Evolutionary conservation across 495 filamentous ascomycete genomes (phyloP), one percentile per base, ranked within the genome.

Genomic region (Talaromyces ruber): DNA sequence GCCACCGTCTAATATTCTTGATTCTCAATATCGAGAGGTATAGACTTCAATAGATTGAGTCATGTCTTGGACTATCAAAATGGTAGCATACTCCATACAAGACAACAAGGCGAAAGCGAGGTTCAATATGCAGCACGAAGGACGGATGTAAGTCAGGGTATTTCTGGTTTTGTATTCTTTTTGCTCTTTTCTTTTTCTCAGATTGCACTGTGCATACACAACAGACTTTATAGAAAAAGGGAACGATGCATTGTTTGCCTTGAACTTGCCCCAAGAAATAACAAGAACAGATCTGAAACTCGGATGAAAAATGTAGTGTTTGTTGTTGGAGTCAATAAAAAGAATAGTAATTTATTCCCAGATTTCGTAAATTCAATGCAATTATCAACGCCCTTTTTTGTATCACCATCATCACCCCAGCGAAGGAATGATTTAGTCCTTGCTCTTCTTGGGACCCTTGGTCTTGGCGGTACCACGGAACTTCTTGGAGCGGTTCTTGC

Each of bases 401-500:
- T 47, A 62, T 66, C 67, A 64, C 64, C 60, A 60, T 59, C 66
- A 62, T 61, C 55, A 54, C 61, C 32, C 57, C 55, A 29, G 55
- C 63, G 45, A 28, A 54, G 22, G 12, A 24, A 54, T 68, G 71
- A 66, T 65, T 77, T 80, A 80, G 68, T 79, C 70, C 77, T 80
- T 80, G 77, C 45, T 73, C 83, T 92, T 88, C 81, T 88, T 88
- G 70, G 86, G 87, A 73, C 90, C 89, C 90, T 97, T 98, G 72
- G 76, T 78, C 80, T 90, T 89, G 71, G 92, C 95, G 68, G 89
- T 93, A 76, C 95, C 95, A 66, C 95, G 91, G 76, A 96, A 88
- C 77, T 93, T 92, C 91, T 98, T 98, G 80, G 88, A 86, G 75
- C 93, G 85, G 91, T 99, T 99, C 89, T 98, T 99, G 84, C 95